A percentile compares a stretch with the other conserved stretches of the same genome.
phyloP scores from a whole-genome alignment of 2,329 filamentous ascomycete species.

The Ustilaginoidea virens region DNA sequence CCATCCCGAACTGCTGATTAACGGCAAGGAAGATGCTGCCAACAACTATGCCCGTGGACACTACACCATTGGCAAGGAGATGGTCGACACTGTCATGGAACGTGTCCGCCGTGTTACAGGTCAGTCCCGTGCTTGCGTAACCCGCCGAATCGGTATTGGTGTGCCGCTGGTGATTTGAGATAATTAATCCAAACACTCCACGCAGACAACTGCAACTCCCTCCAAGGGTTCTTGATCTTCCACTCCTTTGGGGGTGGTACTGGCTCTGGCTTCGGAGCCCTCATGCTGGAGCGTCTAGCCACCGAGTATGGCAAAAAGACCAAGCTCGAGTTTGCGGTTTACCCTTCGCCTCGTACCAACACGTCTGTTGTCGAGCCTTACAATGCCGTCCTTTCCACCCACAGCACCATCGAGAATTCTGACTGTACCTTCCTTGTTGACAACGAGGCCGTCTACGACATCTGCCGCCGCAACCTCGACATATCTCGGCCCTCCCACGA shows the following conservation, averaged over 20 bases:
- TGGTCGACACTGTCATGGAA: constrained; percentile 56
- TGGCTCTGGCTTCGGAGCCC: constrained; percentile 56
- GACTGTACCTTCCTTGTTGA: constrained; percentile 66
- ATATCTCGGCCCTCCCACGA: constrained; percentile 54
- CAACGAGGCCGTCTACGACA: constrained; percentile 62
- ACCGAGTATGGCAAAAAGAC: constrained; percentile 63
- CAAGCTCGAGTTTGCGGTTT: constrained; percentile 61
- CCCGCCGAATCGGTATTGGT: too few species aligned
- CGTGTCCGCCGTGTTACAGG: constrained; percentile 54
- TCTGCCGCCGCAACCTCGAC: constrained; percentile 57
- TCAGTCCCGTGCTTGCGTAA: too few species aligned
- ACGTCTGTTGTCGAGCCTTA: constrained; percentile 61
- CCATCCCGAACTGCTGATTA: constrained; percentile 57
- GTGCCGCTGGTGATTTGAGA: too few species aligned
- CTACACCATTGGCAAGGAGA: constrained; percentile 65
- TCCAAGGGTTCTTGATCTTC: constrained; percentile 61
- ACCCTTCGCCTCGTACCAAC: constrained; percentile 54
- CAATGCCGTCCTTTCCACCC: constrained; percentile 58
- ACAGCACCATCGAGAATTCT: constrained; percentile 65
- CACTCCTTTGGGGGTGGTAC: constrained; percentile 62
- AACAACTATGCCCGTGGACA: constrained; percentile 67
- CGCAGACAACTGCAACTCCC: constrained; percentile 54
- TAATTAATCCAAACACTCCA: constrained; percentile 8
- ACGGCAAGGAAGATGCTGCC: constrained; percentile 62
- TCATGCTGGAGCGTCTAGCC: constrained; percentile 57